phyloP scores from a whole-genome alignment of 495 filamentous ascomycete genomes.

The Penicillium desertorum region DNA sequence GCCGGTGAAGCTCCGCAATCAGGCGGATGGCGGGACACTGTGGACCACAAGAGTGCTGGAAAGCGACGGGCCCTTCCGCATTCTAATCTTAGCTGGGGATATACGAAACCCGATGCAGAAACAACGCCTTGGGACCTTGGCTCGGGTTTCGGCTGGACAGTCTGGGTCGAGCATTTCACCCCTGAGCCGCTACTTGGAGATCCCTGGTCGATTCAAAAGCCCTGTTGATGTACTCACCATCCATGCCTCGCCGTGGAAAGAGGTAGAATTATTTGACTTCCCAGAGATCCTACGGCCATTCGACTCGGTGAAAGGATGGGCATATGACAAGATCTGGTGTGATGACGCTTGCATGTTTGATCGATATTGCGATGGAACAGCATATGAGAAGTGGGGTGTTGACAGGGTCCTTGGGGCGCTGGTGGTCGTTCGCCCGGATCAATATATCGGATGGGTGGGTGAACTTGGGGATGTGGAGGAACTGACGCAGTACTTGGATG shows the following conservation, averaged over 20 bases:
- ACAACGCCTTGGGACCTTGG: conserved; percentile 46
- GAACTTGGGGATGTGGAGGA: conserved; percentile 52
- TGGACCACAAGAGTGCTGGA: conserved; percentile 46
- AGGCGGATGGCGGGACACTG: conserved; percentile 51
- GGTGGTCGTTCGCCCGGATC: conserved; percentile 60
- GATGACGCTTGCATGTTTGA: conserved; percentile 62
- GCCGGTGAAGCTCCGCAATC: conserved; percentile 53
- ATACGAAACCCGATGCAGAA: conserved; percentile 43
- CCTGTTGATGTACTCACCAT: conserved; percentile 58
- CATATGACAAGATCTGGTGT: conserved; percentile 63
- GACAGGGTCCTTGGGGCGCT: conserved; percentile 58
- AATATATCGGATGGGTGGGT: conserved; percentile 62
- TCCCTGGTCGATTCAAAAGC: conserved; percentile 33
- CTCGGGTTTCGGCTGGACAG: conserved; percentile 35
- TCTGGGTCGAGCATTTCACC: neutral
- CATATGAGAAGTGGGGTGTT: conserved; percentile 62
- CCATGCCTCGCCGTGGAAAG: conserved; percentile 51
- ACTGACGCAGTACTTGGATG: conserved; percentile 37
- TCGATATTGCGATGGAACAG: conserved; percentile 52
- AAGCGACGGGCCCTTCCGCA: conserved; percentile 56
- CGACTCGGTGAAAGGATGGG: conserved; percentile 53
- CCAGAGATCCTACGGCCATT: conserved; percentile 57
- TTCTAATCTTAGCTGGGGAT: conserved; percentile 65
- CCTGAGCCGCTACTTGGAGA: conserved; percentile 42
- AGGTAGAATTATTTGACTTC: conserved; percentile 57